These are phyloP conservation scores for Bruguiera gymnorhiza DNA, from an alignment of 345 rosid species.

Conservation along the genomic window DNA sequence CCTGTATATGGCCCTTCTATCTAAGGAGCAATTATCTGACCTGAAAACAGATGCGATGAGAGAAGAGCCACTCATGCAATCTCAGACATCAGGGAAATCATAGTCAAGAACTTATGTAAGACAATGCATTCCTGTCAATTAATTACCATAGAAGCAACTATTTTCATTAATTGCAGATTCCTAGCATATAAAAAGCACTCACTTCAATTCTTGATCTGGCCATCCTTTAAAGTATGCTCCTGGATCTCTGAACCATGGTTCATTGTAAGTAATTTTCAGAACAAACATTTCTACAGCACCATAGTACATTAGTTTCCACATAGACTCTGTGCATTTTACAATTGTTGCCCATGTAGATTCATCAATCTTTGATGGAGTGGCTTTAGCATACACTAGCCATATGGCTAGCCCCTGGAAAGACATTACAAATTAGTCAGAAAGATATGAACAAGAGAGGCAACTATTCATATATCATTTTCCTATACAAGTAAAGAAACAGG, in stretches of 20 bases:
- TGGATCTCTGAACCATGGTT: slow-evolving; percentile 75
- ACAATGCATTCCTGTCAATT: neutral
- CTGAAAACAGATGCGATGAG: neutral
- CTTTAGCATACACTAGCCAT: slow-evolving; percentile 50
- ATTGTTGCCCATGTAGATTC: slow-evolving; percentile 49
- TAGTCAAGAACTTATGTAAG: neutral
- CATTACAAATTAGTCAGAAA: slow-evolving; percentile 7
- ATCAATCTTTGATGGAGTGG: slow-evolving; percentile 42
- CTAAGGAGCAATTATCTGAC: no score
- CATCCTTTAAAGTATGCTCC: slow-evolving; percentile 62
- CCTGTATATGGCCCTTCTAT: neutral
- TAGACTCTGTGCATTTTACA: slow-evolving; percentile 77
- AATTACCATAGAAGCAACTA: neutral
- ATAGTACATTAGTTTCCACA: slow-evolving; percentile 85
- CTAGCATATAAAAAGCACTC: slow-evolving; percentile 30
- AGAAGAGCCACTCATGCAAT: slow-evolving; percentile 7
- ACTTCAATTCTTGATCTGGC: slow-evolving; percentile 92
- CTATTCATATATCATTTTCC: neutral
- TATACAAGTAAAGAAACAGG: neutral
- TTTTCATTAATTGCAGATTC: neutral
- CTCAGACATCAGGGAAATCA: slow-evolving; percentile 5
- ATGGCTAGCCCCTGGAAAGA: slow-evolving; percentile 57
- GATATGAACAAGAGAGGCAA: slow-evolving; percentile 9
- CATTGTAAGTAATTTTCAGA: slow-evolving; percentile 46
- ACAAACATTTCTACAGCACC: slow-evolving; percentile 59